Base-by-base conservation (phyloP, 257 asterid species). In the Nicotiana obtusifolia region DNA sequence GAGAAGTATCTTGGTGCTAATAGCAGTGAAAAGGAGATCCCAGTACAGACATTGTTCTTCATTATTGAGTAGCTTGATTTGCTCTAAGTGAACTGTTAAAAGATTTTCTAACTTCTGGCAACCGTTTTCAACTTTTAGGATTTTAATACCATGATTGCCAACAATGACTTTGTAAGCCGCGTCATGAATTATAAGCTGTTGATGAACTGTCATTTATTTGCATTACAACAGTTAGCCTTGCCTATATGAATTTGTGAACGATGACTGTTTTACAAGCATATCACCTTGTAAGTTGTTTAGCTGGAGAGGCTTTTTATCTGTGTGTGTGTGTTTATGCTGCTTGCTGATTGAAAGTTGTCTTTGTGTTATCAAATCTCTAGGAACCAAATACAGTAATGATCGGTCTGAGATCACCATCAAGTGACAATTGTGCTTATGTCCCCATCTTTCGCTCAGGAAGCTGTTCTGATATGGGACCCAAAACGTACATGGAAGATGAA, bases 401-500 rank as follows among this genome's bases (percentile, higher is more conserved):
- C 85, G 88, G 90, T 81, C 83, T 64, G 57, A 91, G 86, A 76
- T 81, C 89, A 33, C 57, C 86, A 80, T 77, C 94, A 54, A 80
- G 83, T 78, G 91, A 88, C 83, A 90, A 87, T 82, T 87, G 95
- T n/a, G 91, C 83, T 77, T 90, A 89, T 84, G 61, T 53, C 53
- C 97, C 97, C 20, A 64, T 75, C 64, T 91, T 90, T 84, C 97
- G 97, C 26, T 95, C 97, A 0, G 97, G 97, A 83, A 90, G 93
- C 87, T 92, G 91, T 80, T 92, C 97, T 14, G 97, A 95, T 80
- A 93, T 89, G 60, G 98, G 97, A 47, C 95, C 97, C 28, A 95
- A 95, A 88, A 86, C 87, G 41, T 90, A 77, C 80, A 95, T 93
- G 98, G 98, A 93, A 91, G 97, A 95, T 76, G 95, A 91, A 87